Base-by-base conservation (phyloP, 2,329 filamentous ascomycete genomes). In the Colletotrichum ledebouriae region DNA sequence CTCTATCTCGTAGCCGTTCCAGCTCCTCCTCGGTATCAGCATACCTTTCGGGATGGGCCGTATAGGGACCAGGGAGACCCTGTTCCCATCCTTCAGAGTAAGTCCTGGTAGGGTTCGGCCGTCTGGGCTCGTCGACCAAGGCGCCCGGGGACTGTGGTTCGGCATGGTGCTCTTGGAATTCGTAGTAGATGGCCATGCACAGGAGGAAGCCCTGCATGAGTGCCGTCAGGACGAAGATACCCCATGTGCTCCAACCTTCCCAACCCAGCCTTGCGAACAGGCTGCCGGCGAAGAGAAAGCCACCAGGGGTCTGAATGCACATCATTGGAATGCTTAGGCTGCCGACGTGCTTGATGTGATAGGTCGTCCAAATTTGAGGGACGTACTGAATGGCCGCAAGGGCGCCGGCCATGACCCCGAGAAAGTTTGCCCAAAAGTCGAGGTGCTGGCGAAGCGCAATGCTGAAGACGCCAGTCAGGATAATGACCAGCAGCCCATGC, bases 281-380 rank as follows among this genome's bases (percentile, higher is more conserved):
- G 77, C 94, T 98, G 12, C 87, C 90, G 0, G 95, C 94, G 81
- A 97, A 98, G 6, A 99, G 82, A 73, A 97, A 90, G 67, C 94
- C 94, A 0, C 96, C 96, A 0, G 96, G 96, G 0, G 95, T 98
- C 79, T 99, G 96, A 39, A 99, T 97, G 77, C 92, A 92, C 94
- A 99, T 98, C 92, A 98, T 98, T 4, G 94, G 91, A 64, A 99
- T 96, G 75, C 94, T 97, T 73, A 99, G 82, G 77, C 94, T 97
- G 62, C 94, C 94, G 2, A 97, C 92, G 74, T 94, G 91, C 76
- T 95, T 92, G 66, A 98, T 83, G 59, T 85, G 87, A 81, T 93
- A 97, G 0, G 96, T 99, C 59, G 92, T 98, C 82, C 90, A 94
- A 71, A 99, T 97, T 80, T 99, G 96, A 0, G 96, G 96, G 15